Percentiles rank a stretch among this genome's conserved stretches.
Conservation (phyloP, 305 asterid genomes). For the Vinca major region DNA sequence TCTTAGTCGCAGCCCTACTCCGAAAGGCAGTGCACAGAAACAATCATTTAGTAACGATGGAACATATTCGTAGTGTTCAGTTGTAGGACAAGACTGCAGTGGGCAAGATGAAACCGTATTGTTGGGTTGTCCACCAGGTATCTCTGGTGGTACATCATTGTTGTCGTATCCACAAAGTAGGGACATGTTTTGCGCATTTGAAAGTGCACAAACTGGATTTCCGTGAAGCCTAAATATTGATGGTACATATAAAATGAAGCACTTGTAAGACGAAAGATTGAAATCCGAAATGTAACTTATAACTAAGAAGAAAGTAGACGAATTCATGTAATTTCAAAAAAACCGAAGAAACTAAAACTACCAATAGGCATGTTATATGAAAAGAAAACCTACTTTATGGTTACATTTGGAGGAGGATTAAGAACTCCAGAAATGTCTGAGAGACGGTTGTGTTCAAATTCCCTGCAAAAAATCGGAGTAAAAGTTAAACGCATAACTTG, state of each 20-base stretch:
- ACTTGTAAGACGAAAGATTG: neutral
- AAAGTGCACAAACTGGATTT: slow-evolving; percentile 49
- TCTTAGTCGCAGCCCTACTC: slow-evolving; percentile 60
- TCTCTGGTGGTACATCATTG: neutral
- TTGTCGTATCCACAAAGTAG: slow-evolving; percentile 42
- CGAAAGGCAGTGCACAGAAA: slow-evolving; percentile 67
- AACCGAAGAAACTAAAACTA: slow-evolving; percentile 24
- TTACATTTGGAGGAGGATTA: slow-evolving; percentile 35
- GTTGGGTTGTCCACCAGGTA: neutral
- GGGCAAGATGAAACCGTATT: slow-evolving; percentile 21
- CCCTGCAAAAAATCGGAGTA: slow-evolving; percentile 38
- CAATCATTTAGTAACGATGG: slow-evolving; percentile 42
- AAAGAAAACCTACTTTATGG: slow-evolving; percentile 8
- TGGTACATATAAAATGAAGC: neutral
- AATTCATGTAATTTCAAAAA: neutral
- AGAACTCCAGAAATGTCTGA: slow-evolving; percentile 41
- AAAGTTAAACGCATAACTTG: neutral
- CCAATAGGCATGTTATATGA: neutral
- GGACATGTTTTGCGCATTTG: slow-evolving; percentile 7
- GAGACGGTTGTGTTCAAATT: slow-evolving; percentile 48
- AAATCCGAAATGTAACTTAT: neutral
- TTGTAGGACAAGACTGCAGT: slow-evolving; percentile 32
- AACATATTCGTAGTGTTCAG: slow-evolving; percentile 46
- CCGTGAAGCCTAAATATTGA: slow-evolving; percentile 50
- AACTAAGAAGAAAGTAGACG: no score